Percentiles rank a stretch among this genome's conserved stretches.
Conservation (phyloP, 208 protist species). For the Acanthamoeba sp. region DNA sequence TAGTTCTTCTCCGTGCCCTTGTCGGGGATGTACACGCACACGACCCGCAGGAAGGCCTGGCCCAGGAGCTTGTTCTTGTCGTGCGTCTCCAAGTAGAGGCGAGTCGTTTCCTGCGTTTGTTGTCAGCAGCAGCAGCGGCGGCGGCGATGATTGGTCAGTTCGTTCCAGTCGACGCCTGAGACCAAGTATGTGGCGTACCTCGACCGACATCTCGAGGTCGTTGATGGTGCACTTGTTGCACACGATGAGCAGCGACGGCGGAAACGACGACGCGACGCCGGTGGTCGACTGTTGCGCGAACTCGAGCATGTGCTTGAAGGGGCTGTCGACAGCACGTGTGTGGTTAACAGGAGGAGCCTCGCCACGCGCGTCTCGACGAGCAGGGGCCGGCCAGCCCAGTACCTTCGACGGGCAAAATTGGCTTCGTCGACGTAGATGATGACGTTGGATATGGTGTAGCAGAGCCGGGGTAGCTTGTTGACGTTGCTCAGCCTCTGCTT, state of each 20-base stretch:
- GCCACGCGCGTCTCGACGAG: no score
- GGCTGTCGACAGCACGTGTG: neutral
- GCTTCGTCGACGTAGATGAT: slow-evolving; percentile 62
- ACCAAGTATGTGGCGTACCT: no score
- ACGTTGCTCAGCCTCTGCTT: slow-evolving; percentile 56
- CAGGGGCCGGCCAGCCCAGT: neutral
- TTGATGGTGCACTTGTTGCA: slow-evolving; percentile 58
- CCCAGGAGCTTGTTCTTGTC: slow-evolving; percentile 50
- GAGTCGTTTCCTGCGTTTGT: slow-evolving; percentile 33
- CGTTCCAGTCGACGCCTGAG: no score
- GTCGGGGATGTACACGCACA: slow-evolving; percentile 48
- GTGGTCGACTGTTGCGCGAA: slow-evolving; percentile 49
- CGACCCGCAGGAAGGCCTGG: slow-evolving; percentile 47
- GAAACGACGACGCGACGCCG: slow-evolving; percentile 27
- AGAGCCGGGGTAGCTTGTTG: slow-evolving; percentile 49
- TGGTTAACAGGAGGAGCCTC: no score
- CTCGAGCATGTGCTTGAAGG: slow-evolving; percentile 64
- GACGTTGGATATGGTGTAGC: slow-evolving; percentile 59
- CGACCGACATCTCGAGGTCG: slow-evolving; percentile 48
- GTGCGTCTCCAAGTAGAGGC: slow-evolving; percentile 52
- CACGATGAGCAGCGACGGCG: slow-evolving; percentile 39
- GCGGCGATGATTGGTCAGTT: no score
- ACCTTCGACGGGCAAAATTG: slow-evolving; percentile 42
- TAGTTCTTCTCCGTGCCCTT: slow-evolving; percentile 65
- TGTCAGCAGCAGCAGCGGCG: no score